These are phyloP conservation scores for Pseudogymnoascus sp. DNA, from an alignment of 2,329 filamentous ascomycete genomes.

Conservation along the genomic window DNA sequence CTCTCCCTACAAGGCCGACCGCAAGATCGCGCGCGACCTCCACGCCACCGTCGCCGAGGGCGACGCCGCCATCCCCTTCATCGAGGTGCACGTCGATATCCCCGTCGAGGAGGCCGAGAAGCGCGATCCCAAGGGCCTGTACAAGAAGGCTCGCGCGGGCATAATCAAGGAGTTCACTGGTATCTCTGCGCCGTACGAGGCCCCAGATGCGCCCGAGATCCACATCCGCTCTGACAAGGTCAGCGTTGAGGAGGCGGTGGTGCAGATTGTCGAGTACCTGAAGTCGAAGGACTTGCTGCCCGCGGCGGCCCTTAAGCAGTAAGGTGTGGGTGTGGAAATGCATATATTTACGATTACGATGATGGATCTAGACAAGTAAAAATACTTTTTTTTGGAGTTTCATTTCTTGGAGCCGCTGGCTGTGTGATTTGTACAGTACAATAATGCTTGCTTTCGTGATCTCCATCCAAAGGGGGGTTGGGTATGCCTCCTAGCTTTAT, in stretches of 20 bases:
- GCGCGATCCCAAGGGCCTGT: conserved; percentile 93
- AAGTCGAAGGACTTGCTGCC: conserved; percentile 57
- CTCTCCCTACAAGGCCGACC: conserved; percentile 84
- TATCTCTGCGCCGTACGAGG: conserved; percentile 91
- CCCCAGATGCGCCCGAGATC: conserved; percentile 76
- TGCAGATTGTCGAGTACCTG: conserved; percentile 74
- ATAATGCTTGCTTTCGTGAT: conserved; percentile 4
- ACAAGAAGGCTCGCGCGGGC: conserved; percentile 91
- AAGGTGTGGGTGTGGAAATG: neutral
- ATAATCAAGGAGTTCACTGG: conserved; percentile 98
- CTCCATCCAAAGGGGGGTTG: neutral
- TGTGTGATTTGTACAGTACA: neutral
- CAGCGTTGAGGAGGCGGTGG: conserved; percentile 82
- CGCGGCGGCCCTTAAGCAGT: conserved; percentile 20
- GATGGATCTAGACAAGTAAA: conserved; percentile 3
- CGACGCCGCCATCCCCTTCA: conserved; percentile 68
- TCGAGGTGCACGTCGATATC: conserved; percentile 91
- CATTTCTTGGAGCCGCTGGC: neutral
- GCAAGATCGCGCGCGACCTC: conserved; percentile 71
- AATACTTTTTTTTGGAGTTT: neutral
- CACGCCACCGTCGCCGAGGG: conserved; percentile 56
- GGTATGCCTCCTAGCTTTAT: neutral
- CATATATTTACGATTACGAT: neutral
- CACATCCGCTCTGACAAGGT: conserved; percentile 75
- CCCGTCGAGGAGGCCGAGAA: conserved; percentile 87